phyloP scores from a whole-genome alignment of 139 green algal species.

The Spirogloea muscicola region DNA sequence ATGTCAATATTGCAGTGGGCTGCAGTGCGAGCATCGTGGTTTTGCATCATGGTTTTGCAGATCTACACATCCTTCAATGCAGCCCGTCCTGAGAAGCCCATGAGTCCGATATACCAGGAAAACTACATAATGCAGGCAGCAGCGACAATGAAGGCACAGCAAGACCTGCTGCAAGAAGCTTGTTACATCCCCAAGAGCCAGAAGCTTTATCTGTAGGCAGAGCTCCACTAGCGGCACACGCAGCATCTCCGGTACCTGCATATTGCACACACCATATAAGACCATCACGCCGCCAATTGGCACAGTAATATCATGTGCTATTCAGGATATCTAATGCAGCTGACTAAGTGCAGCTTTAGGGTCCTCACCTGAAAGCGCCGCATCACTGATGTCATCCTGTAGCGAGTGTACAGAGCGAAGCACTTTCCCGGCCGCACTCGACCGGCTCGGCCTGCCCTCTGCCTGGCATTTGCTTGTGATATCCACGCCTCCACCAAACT shows the following conservation, averaged over 20 bases:
- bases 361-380: slow-evolving; percentile 18
- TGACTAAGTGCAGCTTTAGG: no score
- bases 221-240: slow-evolving; percentile 55
- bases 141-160: no score
- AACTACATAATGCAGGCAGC: neutral
- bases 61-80: slow-evolving; percentile 36
- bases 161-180: slow-evolving; percentile 20
- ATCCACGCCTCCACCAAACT: slow-evolving; percentile 15
- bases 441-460: slow-evolving; percentile 49
- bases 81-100: slow-evolving; percentile 44
- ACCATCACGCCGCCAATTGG: no score
- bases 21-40: no score
- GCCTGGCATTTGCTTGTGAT: slow-evolving; percentile 38
- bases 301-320: no score
- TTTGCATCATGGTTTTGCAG: slow-evolving; percentile 46
- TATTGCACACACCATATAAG: neutral
- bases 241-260: slow-evolving; percentile 52
- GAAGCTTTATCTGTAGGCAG: slow-evolving; percentile 54
- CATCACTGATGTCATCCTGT: slow-evolving; percentile 4
- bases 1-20: no score
- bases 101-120: slow-evolving; percentile 50
- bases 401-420: slow-evolving; percentile 48
- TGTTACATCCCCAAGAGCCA: slow-evolving; percentile 29
- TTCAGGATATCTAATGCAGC: no score
- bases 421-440: slow-evolving; percentile 43